Evolutionary conservation across 2,329 filamentous ascomycete genomes (phyloP).

Genomic region (Chaetoscypha palmicola): DNA sequence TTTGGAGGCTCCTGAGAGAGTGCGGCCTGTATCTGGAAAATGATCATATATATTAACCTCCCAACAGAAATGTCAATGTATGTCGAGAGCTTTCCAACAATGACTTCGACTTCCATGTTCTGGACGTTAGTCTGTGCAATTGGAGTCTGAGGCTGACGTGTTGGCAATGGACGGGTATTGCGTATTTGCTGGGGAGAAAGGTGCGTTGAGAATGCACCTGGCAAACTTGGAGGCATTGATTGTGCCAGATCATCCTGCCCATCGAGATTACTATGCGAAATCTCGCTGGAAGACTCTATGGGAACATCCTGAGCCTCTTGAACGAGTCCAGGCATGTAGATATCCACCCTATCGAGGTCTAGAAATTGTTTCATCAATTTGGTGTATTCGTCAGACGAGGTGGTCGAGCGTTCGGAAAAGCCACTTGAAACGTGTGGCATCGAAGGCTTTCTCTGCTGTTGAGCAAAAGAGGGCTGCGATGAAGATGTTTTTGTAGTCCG

Average conservation of each 20-base stretch:
- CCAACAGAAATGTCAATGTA: slow-evolving; percentile 32
- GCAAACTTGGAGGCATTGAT: slow-evolving; percentile 44
- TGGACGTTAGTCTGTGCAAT: background rate
- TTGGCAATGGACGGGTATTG: background rate
- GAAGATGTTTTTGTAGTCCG: slow-evolving; percentile 10
- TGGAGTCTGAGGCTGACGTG: slow-evolving; percentile 7
- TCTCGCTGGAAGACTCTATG: slow-evolving; percentile 6
- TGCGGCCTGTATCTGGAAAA: slow-evolving; percentile 22
- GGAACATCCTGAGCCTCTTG: slow-evolving; percentile 3
- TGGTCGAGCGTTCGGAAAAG: slow-evolving; percentile 23
- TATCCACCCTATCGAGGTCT: slow-evolving; percentile 30
- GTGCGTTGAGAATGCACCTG: slow-evolving; percentile 54
- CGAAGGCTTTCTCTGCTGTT: slow-evolving; percentile 9
- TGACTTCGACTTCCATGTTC: slow-evolving; percentile 24
- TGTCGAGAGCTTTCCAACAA: slow-evolving; percentile 23
- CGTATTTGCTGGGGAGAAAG: slow-evolving; percentile 15
- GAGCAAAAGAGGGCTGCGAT: background rate
- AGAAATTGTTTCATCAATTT: slow-evolving; percentile 31
- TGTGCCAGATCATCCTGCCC: slow-evolving; percentile 18
- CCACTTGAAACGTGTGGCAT: slow-evolving; percentile 21
- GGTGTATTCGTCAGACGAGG: slow-evolving; percentile 24
- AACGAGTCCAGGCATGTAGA: slow-evolving; percentile 28
- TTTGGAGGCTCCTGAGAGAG: slow-evolving; percentile 15
- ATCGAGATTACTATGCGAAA: slow-evolving; percentile 17
- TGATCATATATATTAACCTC: slow-evolving; percentile 27